Evolutionary conservation across 345 rosid genomes (phyloP), one percentile per base, ranked within the genome.

Genomic region (Noccaea bulbosa): DNA sequence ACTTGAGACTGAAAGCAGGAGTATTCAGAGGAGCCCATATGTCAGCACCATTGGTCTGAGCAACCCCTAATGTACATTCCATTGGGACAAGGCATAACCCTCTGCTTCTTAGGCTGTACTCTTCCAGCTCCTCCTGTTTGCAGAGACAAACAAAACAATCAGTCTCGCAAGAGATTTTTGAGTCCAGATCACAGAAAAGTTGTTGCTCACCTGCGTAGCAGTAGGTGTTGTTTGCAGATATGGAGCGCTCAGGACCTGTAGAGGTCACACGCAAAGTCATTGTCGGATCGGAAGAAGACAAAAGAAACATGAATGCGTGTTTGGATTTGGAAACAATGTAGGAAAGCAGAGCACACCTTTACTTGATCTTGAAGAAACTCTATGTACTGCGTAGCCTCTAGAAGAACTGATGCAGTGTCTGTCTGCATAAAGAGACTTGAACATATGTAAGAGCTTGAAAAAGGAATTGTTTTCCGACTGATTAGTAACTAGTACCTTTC

Each of bases 301-400:
- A 67, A 54, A 50, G 67, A 34, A 86, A 39, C 6, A 38, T 16
- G 8, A n/a, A n/a, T n/a, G n/a, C n/a, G n/a, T n/a, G 6, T 54
- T 11, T 15, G 6, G 17, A 44, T 53, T 5, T n/a, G n/a, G n/a
- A n/a, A n/a, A n/a, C n/a, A n/a, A n/a, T n/a, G n/a, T n/a, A 0
- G 22, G 16, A 56, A 14, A 24, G 6, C 1, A 1, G 38, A 35
- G 34, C 48, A 51, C 40, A 93, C 99, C 98, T 94, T 88, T 65
- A 94, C 92, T 89, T 94, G 99, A 71, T 94, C 99, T 7, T 94
- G 99, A 70, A 94, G 97, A 79, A 94, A 94, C 65, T 71, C 82
- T 52, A 94, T 94, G 84, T 94, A 94, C 30, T 88, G 95, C 88
- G 85, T 85, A 6, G 97, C 89, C 77, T 89, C 98, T 44, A 69